Evolutionary conservation across 306 rosid genomes (phyloP).

Genomic region (Boehmeria nivea): DNA sequence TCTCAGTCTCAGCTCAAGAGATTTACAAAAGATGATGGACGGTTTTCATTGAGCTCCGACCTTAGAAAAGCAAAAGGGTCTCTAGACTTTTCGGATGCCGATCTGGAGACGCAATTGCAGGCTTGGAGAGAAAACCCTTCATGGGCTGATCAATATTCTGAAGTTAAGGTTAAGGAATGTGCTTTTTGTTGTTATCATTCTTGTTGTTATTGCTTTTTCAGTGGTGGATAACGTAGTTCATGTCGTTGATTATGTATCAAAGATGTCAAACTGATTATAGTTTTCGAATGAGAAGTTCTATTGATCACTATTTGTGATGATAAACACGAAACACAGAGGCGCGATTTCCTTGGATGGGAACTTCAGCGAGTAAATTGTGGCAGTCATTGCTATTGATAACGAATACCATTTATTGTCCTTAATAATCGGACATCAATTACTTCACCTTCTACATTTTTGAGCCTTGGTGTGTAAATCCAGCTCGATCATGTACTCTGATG

Average conservation of each 20-base stretch:
- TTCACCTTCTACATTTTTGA: too few species aligned
- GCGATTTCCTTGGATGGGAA: too few species aligned
- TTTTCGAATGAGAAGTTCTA: too few species aligned
- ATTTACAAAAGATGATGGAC: slow-evolving; percentile 45
- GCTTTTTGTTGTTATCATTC: too few species aligned
- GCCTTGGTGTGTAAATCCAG: too few species aligned
- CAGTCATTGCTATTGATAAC: too few species aligned
- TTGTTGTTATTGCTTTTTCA: neutral
- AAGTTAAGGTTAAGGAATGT: slow-evolving; percentile 51
- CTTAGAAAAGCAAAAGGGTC: slow-evolving; percentile 26
- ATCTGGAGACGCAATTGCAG: slow-evolving; percentile 67
- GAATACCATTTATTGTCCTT: too few species aligned
- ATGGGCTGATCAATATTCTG: slow-evolving; percentile 69
- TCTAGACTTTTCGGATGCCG: slow-evolving; percentile 50
- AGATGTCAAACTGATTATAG: neutral
- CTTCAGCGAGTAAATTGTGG: too few species aligned
- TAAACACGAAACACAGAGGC: too few species aligned
- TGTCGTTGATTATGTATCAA: slow-evolving; percentile 1
- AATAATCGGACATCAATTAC: too few species aligned
- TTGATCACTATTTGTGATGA: too few species aligned
- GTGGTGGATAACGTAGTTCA: neutral
- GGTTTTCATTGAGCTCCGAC: slow-evolving; percentile 24
- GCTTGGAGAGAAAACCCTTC: slow-evolving; percentile 87
- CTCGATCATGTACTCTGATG: too few species aligned
- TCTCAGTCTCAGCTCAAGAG: slow-evolving; percentile 62